These are phyloP conservation scores for Trichoderma harzianum DNA, from an alignment of 2,329 filamentous ascomycete species.

Conservation along the genomic window DNA sequence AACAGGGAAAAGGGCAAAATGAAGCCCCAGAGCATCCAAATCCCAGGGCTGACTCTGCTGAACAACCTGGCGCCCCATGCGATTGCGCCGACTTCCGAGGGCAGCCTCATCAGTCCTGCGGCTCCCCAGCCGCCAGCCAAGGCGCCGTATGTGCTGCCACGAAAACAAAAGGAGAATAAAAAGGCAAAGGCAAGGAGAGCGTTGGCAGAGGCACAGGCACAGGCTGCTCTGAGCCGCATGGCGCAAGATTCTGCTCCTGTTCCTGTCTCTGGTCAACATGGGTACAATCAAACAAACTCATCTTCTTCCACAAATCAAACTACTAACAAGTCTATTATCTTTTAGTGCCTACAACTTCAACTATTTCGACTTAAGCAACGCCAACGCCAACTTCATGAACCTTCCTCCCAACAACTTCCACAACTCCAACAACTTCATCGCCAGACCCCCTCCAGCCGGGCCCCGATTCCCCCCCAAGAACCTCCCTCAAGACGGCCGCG, in stretches of 20 bases:
- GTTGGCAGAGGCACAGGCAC: not conserved
- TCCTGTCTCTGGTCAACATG: not conserved
- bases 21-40: not conserved
- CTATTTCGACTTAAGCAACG: not conserved
- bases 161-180: not conserved
- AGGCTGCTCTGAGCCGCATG: not conserved
- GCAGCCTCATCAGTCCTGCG: not conserved
- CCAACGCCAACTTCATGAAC: not conserved
- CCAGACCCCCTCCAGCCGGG: not conserved
- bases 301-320: not conserved
- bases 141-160: slow-evolving; percentile 9
- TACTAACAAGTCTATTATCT: not conserved
- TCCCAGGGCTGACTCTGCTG: slow-evolving; percentile 17
- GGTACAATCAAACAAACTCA: not conserved
- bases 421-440: not conserved
- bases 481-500: slow-evolving; percentile 11
- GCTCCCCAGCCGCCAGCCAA: slow-evolving; percentile 38
- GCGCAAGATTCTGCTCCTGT: not conserved
- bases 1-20: not conserved
- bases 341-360: not conserved
- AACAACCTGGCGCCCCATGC: slow-evolving; percentile 13
- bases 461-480: not conserved
- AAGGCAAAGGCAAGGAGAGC: slow-evolving; percentile 2
- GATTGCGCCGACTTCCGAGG: slow-evolving; percentile 3
- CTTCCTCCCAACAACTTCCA: not conserved